These are phyloP conservation scores for Leccinum variicolor DNA, from an alignment of 768 basidiomycete species.

Conservation along the genomic window DNA sequence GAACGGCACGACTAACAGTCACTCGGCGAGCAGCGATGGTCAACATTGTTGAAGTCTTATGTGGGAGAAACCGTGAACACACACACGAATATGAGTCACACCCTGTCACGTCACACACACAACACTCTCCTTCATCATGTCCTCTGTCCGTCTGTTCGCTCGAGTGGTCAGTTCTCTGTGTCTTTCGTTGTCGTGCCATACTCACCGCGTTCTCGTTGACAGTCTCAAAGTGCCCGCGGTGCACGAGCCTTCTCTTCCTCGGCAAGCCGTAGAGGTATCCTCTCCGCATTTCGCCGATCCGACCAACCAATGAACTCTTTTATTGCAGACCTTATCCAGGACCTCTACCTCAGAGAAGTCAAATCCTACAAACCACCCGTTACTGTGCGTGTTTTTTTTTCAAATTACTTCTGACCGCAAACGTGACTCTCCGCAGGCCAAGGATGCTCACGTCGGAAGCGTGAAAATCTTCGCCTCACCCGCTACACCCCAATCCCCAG, in stretches of 20 bases:
- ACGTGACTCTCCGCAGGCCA: constrained; percentile 49
- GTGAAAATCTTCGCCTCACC: constrained; percentile 85
- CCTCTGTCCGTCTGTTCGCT: constrained; percentile 51
- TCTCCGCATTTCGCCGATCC: constrained; percentile 28
- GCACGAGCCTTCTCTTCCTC: constrained; percentile 61
- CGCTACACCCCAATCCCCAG: constrained; percentile 67
- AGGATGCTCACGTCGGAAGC: constrained; percentile 84
- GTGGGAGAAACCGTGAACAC: background rate
- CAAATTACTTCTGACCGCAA: background rate
- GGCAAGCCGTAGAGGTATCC: constrained; percentile 58
- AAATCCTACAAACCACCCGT: constrained; percentile 20
- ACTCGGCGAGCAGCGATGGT: constrained; percentile 36
- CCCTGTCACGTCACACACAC: constrained; percentile 42
- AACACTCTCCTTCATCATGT: constrained; percentile 54
- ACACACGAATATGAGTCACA: constrained; percentile 28
- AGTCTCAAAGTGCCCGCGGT: constrained; percentile 46
- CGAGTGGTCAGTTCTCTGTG: constrained; percentile 38
- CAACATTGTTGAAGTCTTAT: constrained; percentile 13
- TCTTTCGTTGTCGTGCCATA: background rate
- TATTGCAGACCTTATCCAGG: background rate
- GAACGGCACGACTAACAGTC: constrained; percentile 35
- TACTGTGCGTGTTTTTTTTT: constrained; percentile 46
- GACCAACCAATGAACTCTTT: constrained; percentile 9
- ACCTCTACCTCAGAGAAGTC: background rate
- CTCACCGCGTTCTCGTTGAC: constrained; percentile 9